Evolutionary conservation across 805 yeast genomes (phyloP).

Genomic region (Myxozyma neglecta): DNA sequence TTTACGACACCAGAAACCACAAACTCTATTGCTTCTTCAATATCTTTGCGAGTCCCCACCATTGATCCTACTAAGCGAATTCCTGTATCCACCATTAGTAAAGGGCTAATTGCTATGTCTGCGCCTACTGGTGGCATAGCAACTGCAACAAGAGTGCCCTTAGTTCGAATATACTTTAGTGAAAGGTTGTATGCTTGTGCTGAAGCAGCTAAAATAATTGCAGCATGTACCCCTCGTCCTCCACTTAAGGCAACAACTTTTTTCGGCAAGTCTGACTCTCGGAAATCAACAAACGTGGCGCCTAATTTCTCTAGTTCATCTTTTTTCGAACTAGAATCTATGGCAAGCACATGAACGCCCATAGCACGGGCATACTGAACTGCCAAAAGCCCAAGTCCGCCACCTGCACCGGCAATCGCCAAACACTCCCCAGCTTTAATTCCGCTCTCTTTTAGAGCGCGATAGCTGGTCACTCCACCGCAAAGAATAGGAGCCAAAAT

Average conservation of each 20-base stretch:
- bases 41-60: slow-evolving; percentile 36
- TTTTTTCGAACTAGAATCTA: not conserved
- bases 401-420: slow-evolving; percentile 54
- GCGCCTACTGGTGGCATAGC: slow-evolving; percentile 32
- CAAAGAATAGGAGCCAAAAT: slow-evolving; percentile 64
- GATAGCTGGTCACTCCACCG: slow-evolving; percentile 65
- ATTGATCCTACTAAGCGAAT: slow-evolving; percentile 33
- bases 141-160: slow-evolving; percentile 34
- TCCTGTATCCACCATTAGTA: slow-evolving; percentile 19
- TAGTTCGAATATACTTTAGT: slow-evolving; percentile 24
- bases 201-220: slow-evolving; percentile 30
- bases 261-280: slow-evolving; percentile 34
- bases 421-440: slow-evolving; percentile 38
- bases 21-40: slow-evolving; percentile 34
- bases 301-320: slow-evolving; percentile 37
- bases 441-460: slow-evolving; percentile 51
- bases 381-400: slow-evolving; percentile 61
- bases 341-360: slow-evolving; percentile 52
- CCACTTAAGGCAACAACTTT: slow-evolving; percentile 37
- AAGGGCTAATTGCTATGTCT: slow-evolving; percentile 27
- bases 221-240: slow-evolving; percentile 34
- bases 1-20: slow-evolving; percentile 31
- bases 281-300: slow-evolving; percentile 53
- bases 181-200: slow-evolving; percentile 28
- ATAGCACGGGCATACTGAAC: slow-evolving; percentile 57